Base-by-base conservation (phyloP, 441 rosid genomes). In the Kokia cookei region DNA sequence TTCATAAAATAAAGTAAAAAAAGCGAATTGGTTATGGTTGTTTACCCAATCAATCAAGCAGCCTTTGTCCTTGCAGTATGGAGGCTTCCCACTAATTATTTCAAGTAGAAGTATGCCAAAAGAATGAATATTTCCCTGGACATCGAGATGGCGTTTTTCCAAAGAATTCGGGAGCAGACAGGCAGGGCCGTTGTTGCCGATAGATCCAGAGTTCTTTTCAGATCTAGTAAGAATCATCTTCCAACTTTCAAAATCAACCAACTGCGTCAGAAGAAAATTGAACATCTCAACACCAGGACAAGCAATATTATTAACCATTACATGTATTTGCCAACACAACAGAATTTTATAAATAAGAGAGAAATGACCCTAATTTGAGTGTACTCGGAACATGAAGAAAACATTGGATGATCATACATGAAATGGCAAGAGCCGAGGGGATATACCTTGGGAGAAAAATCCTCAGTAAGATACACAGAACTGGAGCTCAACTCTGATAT, bases 161-260 rank as follows among this genome's bases (percentile, higher is more conserved):
- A 93, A 45, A 62, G 91, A 91, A 70, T 81, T 87, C 40, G 90
- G 89, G 64, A 92, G 97, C 65, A 93, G 78, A 69, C 98, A 96
- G 48, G 90, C 77, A 19, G 89, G 82, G 61, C 99, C 98, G 69
- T 91, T 92, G 85, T 85, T 86, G 71, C 89, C 86, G 14, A 96
- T 85, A 75, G 94, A 79, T 51, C 91, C 92, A 2, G 91, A 83
- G 84, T 91, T 93, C 85, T 90, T 93, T 74, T 91, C 94, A 68
- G 97, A 92, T 85, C 98, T 90, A 15, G 87, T 86, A 71, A 91
- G 90, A 78, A 96, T 93, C 19, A 88, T 84, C 85, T 93, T 96
- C 99, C 99, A 96, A 78, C 97, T 91, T 65, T 92, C 99, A 50
- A 93, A 96, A 86, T 96, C 99, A 48, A 96, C 96, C 82, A 96